phyloP scores from a whole-genome alignment of 176 grass and related monocot genomes.

The Musa beccarii region DNA sequence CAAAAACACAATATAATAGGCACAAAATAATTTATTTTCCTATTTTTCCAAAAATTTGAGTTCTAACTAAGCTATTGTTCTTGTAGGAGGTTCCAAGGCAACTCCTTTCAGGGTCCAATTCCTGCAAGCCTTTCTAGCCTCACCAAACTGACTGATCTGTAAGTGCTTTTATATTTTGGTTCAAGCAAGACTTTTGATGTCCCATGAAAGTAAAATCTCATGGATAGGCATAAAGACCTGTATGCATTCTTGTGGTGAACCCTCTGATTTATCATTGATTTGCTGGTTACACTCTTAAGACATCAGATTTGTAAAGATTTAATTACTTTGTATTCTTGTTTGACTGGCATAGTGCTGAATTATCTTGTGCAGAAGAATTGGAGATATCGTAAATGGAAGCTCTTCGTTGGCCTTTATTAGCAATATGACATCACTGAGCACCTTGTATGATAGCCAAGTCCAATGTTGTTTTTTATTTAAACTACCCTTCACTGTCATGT shows the following conservation, averaged over 20 bases:
- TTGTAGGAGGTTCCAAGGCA: conserved; percentile 74
- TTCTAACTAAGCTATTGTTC: conserved; percentile 13
- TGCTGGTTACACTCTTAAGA: too few relatives aligned
- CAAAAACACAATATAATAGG: too few relatives aligned
- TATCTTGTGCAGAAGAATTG: conserved; percentile 34
- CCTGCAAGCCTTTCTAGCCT: conserved; percentile 58
- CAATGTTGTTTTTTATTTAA: not conserved
- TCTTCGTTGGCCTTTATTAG: conserved; percentile 55
- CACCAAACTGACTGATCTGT: conserved; percentile 37
- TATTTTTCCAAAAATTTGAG: too few relatives aligned
- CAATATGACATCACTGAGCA: conserved; percentile 55
- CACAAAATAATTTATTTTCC: too few relatives aligned
- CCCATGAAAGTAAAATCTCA: too few relatives aligned
- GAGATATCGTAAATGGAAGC: conserved; percentile 67
- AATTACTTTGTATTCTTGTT: not conserved
- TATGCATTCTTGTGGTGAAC: too few relatives aligned
- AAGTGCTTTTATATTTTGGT: conserved; percentile 20
- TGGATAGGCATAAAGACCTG: too few relatives aligned
- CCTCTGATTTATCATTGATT: too few relatives aligned
- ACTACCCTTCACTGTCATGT: too few relatives aligned
- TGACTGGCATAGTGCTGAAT: not conserved
- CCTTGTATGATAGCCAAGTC: conserved; percentile 25
- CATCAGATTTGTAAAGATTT: not conserved
- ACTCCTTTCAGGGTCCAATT: conserved; percentile 74
- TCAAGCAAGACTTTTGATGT: not conserved